Conservation (phyloP, 75 land plant species). For the Isoetes taiwanensis region DNA sequence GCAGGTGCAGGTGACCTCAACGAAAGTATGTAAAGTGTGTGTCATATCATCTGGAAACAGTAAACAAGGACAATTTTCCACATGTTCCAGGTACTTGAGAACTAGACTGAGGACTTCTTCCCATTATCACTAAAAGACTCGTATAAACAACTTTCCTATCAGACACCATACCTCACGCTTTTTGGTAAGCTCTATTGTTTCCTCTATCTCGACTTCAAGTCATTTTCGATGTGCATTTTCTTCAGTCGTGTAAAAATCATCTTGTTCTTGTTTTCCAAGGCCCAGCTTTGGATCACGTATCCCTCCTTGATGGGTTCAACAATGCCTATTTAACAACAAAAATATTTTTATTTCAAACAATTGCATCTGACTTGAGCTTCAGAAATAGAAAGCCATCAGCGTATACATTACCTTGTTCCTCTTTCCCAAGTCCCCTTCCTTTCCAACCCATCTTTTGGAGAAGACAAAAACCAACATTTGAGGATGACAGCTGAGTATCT, state of each 20-base stretch:
- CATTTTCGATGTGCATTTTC: constrained; percentile 85
- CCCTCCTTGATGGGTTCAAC: constrained; percentile 91
- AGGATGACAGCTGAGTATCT: constrained; percentile 81
- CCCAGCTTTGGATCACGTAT: constrained; percentile 89
- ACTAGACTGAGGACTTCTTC: no score
- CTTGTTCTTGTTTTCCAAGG: constrained; percentile 95
- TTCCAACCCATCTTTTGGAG: constrained; percentile 99
- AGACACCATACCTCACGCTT: constrained; percentile 98
- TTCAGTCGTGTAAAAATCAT: constrained; percentile 88
- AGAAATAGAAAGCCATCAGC: no score
- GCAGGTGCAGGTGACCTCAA: constrained; percentile 50
- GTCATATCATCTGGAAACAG: no score
- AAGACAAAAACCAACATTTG: constrained; percentile 85
- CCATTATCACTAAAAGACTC: no score
- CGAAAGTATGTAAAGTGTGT: no score
- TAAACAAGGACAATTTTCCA: no score
- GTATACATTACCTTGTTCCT: constrained; percentile 89
- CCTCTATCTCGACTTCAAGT: constrained; percentile 80
- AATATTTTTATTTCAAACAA: no score
- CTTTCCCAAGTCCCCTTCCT: constrained; percentile 95
- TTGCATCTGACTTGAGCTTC: no score
- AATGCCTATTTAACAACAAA: no score
- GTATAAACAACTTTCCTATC: no score
- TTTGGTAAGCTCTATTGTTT: constrained; percentile 73
- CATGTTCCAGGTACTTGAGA: no score